These are phyloP conservation scores for Brassica balearica DNA, from an alignment of 441 rosid genomes.

Conservation along the genomic window DNA sequence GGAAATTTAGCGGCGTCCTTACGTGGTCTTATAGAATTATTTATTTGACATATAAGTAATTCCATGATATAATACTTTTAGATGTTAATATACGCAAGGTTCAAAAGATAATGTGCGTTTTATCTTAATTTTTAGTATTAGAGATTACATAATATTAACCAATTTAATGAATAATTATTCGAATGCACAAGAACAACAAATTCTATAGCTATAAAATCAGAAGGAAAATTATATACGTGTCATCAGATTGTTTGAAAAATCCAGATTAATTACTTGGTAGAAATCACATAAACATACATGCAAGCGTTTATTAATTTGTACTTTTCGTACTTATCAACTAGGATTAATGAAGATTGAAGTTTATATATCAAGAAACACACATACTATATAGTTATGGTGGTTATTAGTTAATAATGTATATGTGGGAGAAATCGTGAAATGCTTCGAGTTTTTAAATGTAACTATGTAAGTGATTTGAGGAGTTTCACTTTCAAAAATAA, in stretches of 20 bases:
- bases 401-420: neutral
- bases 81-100: too few relatives aligned
- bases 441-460: neutral
- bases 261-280: too few relatives aligned
- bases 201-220: neutral
- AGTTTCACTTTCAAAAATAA: slow-evolving; percentile 13
- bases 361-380: neutral
- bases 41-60: too few relatives aligned
- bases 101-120: too few relatives aligned
- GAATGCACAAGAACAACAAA: neutral
- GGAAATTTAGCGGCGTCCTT: too few relatives aligned
- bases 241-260: neutral
- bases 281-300: too few relatives aligned
- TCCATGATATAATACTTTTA: too few relatives aligned
- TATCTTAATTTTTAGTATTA: neutral
- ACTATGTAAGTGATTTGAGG: slow-evolving; percentile 1
- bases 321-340: neutral
- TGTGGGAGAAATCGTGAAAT: neutral
- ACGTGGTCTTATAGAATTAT: too few relatives aligned
- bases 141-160: neutral
- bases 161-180: neutral
- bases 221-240: neutral
- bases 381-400: neutral
- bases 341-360: neutral
- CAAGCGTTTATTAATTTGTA: neutral